Percentiles rank a stretch among this genome's conserved stretches.
Evolutionary conservation across 305 asterid genomes (phyloP).

Genomic region (Rubia tinctorum): DNA sequence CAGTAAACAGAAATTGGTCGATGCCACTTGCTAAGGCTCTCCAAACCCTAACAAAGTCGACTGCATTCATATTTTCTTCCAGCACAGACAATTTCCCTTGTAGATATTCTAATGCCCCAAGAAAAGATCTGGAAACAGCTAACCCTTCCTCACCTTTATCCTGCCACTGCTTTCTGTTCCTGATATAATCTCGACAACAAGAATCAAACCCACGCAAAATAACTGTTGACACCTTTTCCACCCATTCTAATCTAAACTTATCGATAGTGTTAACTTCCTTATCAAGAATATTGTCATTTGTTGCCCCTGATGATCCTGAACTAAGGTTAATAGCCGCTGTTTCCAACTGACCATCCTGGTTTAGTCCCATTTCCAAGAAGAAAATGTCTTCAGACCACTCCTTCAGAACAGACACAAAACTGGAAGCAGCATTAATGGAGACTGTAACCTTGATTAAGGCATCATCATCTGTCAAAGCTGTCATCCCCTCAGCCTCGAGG

Average conservation of each 20-base stretch:
- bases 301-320: constrained; percentile 24
- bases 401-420: constrained; percentile 47
- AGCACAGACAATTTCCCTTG: constrained; percentile 62
- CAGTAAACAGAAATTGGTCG: constrained; percentile 51
- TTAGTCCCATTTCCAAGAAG: constrained; percentile 74
- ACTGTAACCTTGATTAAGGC: constrained; percentile 75
- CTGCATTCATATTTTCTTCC: constrained; percentile 56
- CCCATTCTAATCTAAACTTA: constrained; percentile 71
- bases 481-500: constrained; percentile 95
- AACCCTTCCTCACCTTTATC: constrained; percentile 63
- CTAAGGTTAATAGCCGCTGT: constrained; percentile 20
- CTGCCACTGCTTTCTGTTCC: constrained; percentile 90
- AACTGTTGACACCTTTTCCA: constrained; percentile 79
- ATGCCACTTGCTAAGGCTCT: constrained; percentile 72
- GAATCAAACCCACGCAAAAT: constrained; percentile 82
- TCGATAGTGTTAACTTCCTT: constrained; percentile 56
- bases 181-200: constrained; percentile 67
- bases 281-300: constrained; percentile 40
- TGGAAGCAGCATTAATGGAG: constrained; percentile 64
- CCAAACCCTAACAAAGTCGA: constrained; percentile 76
- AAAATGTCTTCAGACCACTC: constrained; percentile 83
- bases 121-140: constrained; percentile 53
- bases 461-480: constrained; percentile 76
- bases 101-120: constrained; percentile 74
- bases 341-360: constrained; percentile 30